Evolutionary conservation across 2,329 filamentous ascomycete genomes (phyloP).

Genomic region (Ilyonectria destructans): DNA sequence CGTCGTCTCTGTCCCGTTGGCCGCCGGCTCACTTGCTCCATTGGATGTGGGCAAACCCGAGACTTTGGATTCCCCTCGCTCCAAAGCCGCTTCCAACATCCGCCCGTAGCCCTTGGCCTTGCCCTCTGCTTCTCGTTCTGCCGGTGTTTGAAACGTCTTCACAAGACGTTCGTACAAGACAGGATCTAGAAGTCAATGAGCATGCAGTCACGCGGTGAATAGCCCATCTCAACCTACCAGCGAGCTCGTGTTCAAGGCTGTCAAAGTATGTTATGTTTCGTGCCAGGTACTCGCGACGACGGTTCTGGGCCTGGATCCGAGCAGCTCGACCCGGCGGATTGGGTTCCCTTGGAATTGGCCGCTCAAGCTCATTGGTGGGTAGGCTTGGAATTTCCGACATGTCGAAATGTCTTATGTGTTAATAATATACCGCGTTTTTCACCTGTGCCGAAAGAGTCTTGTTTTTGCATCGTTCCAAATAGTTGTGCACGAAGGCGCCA

Average conservation of each 20-base stretch:
- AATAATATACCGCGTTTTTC: background rate
- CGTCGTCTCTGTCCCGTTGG: conserved; percentile 21
- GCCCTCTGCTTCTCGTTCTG: conserved; percentile 82
- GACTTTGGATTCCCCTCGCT: conserved; percentile 85
- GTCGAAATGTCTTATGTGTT: background rate
- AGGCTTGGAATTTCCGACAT: background rate
- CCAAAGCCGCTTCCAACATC: conserved; percentile 82
- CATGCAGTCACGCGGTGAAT: conserved; percentile 7
- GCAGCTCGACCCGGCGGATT: conserved; percentile 60
- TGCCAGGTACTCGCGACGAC: conserved; percentile 83
- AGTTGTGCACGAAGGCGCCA: background rate
- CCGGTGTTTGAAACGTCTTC: conserved; percentile 81
- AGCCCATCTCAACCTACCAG: conserved; percentile 56
- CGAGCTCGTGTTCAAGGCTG: conserved; percentile 69
- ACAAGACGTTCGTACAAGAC: conserved; percentile 87
- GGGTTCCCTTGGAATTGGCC: conserved; percentile 62
- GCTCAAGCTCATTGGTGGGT: conserved; percentile 41
- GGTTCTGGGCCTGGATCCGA: conserved; percentile 78
- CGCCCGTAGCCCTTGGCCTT: conserved; percentile 84
- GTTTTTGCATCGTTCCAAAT: background rate
- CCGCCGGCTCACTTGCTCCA: background rate
- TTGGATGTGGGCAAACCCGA: conserved; percentile 58
- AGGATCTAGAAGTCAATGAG: conserved; percentile 70
- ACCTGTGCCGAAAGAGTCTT: background rate
- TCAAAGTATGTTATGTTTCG: conserved; percentile 81